Evolutionary conservation across 108 stramenopile genomes (phyloP), one percentile per base, ranked within the genome.

Genomic region (Seminavis robusta): DNA sequence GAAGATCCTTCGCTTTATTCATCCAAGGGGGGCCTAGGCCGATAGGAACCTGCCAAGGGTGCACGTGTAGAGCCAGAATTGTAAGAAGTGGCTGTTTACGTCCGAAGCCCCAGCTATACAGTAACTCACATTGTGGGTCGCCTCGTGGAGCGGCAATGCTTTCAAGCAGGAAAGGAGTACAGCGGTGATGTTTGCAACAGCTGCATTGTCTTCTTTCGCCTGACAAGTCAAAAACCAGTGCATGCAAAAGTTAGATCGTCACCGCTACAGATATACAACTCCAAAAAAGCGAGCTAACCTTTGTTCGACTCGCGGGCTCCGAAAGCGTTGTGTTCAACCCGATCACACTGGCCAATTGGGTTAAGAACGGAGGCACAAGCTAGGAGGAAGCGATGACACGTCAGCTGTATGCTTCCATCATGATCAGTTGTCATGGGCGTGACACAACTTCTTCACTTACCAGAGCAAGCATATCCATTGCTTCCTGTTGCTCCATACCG

Each of bases 11-110:
- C 4, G 85, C 87, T 47, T 77, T 78, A 37, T 77, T 84, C 91
- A 89, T 93, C 91, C 91, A 93, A 0, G 69, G 83, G 7, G 91
- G 87, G 1, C 89, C 84, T n/a, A 81, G 57, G n/a, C 80, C 78
- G 20, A 92, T 69, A 0, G 84, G 62, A 37, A 74, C n/a, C n/a
- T n/a, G n/a, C n/a, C n/a, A n/a, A n/a, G n/a, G n/a, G n/a, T n/a
- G n/a, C n/a, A n/a, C n/a, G n/a, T n/a, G n/a, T n/a, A n/a, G n/a
- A n/a, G n/a, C n/a, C n/a, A n/a, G n/a, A n/a, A n/a, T n/a, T n/a
- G n/a, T n/a, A n/a, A n/a, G n/a, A n/a, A n/a, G n/a, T n/a, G n/a
- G n/a, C n/a, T n/a, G n/a, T n/a, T n/a, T n/a, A n/a, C n/a, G n/a
- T n/a, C n/a, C n/a, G n/a, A n/a, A n/a, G n/a, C n/a, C n/a, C n/a